Percentiles rank a stretch among this genome's conserved stretches.
Conservation (phyloP, 805 yeast species). For the Groenewaldozyma tartarivorans region DNA sequence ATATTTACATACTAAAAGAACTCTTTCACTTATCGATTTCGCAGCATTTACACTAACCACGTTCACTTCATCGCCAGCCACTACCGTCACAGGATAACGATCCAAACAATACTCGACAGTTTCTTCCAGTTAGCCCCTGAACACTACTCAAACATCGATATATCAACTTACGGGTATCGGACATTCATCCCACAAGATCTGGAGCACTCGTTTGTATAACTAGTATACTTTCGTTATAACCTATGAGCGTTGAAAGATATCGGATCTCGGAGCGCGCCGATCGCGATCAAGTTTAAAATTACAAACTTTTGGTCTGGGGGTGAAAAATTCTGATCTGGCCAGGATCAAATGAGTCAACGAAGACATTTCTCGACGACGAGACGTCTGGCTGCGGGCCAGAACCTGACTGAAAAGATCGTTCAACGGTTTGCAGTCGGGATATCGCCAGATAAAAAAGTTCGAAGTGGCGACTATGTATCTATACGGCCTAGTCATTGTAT, state of each 20-base stretch:
- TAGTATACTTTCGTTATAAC: background rate
- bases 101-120: too few species aligned
- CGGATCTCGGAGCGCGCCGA: background rate
- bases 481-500: conserved; percentile 94
- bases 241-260: background rate
- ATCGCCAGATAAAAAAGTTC: conserved; percentile 65
- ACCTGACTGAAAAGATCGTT: conserved; percentile 89
- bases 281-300: background rate
- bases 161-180: too few species aligned
- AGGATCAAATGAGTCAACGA: background rate
- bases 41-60: too few species aligned
- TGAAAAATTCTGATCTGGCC: background rate
- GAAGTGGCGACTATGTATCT: conserved; percentile 88
- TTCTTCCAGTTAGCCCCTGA: too few species aligned
- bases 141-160: too few species aligned
- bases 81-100: too few species aligned
- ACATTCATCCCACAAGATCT: background rate
- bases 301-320: background rate
- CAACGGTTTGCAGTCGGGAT: conserved; percentile 87
- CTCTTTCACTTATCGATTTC: too few species aligned
- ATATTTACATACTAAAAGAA: too few species aligned
- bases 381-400: conserved; percentile 42
- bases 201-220: background rate
- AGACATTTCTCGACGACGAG: conserved; percentile 8
- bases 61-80: too few species aligned